phyloP scores from a whole-genome alignment of 768 basidiomycete species.

The Collybiopsis luxurians region DNA sequence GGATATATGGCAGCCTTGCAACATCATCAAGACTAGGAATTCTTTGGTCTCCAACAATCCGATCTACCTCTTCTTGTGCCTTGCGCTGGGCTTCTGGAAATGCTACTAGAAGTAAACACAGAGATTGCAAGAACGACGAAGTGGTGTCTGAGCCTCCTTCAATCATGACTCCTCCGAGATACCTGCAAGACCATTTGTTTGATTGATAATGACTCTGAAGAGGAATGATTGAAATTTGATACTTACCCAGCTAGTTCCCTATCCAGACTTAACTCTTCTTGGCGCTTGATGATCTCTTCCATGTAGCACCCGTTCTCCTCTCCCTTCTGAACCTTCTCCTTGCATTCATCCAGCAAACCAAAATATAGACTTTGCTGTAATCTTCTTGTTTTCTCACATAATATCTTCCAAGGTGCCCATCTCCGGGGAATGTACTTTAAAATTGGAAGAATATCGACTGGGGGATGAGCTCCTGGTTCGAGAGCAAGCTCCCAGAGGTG shows the following conservation, averaged over 20 bases:
- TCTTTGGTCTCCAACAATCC: constrained; percentile 20
- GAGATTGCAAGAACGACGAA: constrained; percentile 19
- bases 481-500: constrained; percentile 22
- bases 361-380: constrained; percentile 29
- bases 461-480: constrained; percentile 33
- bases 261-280: constrained; percentile 19
- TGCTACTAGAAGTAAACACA: constrained; percentile 15
- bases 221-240: too few relatives aligned
- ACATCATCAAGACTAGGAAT: constrained; percentile 18
- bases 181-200: constrained; percentile 13
- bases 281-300: constrained; percentile 26
- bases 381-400: constrained; percentile 16
- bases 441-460: constrained; percentile 32
- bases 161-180: constrained; percentile 27
- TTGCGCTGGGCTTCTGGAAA: constrained; percentile 23
- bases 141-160: constrained; percentile 31
- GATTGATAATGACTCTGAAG: neutral
- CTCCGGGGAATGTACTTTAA: constrained; percentile 30
- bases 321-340: constrained; percentile 21
- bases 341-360: constrained; percentile 21
- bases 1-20: constrained; percentile 18
- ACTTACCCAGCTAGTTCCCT: constrained; percentile 23
- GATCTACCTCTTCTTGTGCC: constrained; percentile 29
- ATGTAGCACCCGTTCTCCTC: constrained; percentile 26
- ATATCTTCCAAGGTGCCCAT: constrained; percentile 31